phyloP scores from a whole-genome alignment of 768 basidiomycete species.

The Dentipellis fragilis region DNA sequence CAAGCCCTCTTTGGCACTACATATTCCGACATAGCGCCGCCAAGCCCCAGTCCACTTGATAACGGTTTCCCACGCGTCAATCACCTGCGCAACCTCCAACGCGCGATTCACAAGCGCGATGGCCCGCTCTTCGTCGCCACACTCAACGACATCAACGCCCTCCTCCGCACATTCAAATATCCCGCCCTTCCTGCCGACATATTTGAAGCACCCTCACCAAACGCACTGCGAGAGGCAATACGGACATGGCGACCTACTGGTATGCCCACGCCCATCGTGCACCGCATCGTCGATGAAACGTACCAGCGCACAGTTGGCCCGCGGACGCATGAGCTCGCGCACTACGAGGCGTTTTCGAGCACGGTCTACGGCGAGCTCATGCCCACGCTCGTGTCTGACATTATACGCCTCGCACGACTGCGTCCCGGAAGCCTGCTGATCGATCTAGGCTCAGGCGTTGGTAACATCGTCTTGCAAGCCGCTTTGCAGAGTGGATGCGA shows the following conservation, averaged over 20 bases:
- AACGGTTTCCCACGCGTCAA: conserved; percentile 4
- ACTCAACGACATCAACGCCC: conserved; percentile 49
- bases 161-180: conserved; percentile 59
- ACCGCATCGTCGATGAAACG: conserved; percentile 79
- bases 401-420: conserved; percentile 41
- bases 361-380: conserved; percentile 87
- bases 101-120: conserved; percentile 58
- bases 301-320: conserved; percentile 94
- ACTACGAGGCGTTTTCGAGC: conserved; percentile 77
- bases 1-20: conserved; percentile 58
- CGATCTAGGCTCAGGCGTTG: conserved; percentile 55
- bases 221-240: conserved; percentile 38
- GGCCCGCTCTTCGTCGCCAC: conserved; percentile 63
- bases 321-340: conserved; percentile 65
- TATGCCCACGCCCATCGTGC: conserved; percentile 55
- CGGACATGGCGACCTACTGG: conserved; percentile 41
- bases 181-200: conserved; percentile 43
- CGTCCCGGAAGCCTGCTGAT: conserved; percentile 37
- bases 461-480: conserved; percentile 47
- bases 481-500: conserved; percentile 42
- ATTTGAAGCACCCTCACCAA: conserved; percentile 33
- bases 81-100: conserved; percentile 52
- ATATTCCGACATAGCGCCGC: conserved; percentile 30
- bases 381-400: conserved; percentile 56
- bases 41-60: conserved; percentile 9